Percentiles rank a stretch among this genome's conserved stretches.
phyloP scores from a whole-genome alignment of 208 protist genomes.

The Crithidia brevicula region DNA sequence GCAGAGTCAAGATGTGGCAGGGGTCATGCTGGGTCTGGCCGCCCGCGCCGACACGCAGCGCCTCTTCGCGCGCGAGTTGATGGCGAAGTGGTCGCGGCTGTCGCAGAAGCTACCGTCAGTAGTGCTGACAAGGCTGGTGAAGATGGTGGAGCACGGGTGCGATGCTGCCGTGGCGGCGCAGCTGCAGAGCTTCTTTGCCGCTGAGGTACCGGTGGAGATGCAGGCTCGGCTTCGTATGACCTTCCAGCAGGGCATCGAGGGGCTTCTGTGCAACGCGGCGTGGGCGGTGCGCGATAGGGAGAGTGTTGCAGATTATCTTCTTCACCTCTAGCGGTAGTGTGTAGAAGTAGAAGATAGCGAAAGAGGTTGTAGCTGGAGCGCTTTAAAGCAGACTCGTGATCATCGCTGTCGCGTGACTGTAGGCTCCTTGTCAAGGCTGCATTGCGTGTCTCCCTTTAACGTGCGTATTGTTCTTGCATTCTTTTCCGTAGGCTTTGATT shows the following conservation, averaged over 20 bases:
- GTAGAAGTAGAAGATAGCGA: not conserved
- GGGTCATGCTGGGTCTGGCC: slow-evolving; percentile 53
- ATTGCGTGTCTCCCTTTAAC: too few species aligned
- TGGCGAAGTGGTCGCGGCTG: slow-evolving; percentile 45
- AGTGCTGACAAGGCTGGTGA: slow-evolving; percentile 54
- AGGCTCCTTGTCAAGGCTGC: too few species aligned
- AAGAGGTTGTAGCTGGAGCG: too few species aligned
- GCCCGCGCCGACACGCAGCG: slow-evolving; percentile 24
- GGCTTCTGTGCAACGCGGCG: slow-evolving; percentile 44
- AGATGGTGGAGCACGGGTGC: slow-evolving; percentile 47
- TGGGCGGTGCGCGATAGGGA: slow-evolving; percentile 41
- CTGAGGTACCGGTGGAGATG: slow-evolving; percentile 16
- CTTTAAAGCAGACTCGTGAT: not conserved
- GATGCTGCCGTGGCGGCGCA: slow-evolving; percentile 37
- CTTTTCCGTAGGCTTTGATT: too few species aligned
- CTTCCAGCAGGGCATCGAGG: slow-evolving; percentile 46
- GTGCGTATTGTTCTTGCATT: too few species aligned
- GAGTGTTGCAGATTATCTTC: slow-evolving; percentile 19
- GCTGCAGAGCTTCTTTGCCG: slow-evolving; percentile 47
- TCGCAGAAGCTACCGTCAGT: slow-evolving; percentile 51
- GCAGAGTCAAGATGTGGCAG: slow-evolving; percentile 61
- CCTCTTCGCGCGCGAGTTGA: slow-evolving; percentile 48
- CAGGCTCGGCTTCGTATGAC: slow-evolving; percentile 23
- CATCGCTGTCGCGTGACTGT: too few species aligned
- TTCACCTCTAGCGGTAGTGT: not conserved